These are phyloP conservation scores for Tetrastigma voinierianum DNA, from an alignment of 164 flowering plant genomes.

Conservation along the genomic window DNA sequence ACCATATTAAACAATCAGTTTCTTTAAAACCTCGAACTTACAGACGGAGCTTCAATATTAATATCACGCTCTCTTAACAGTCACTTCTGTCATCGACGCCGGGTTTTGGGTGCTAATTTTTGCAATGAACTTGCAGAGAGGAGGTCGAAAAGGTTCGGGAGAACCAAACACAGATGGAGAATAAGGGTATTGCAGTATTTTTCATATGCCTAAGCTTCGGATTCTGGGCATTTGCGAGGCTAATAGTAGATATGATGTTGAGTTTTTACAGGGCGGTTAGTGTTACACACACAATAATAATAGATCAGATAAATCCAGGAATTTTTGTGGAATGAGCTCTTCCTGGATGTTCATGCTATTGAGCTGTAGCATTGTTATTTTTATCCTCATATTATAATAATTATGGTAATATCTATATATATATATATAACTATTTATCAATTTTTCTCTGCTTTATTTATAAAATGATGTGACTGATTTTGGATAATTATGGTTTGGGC, in stretches of 20 bases:
- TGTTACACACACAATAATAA: too few species aligned
- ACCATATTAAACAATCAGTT: too few species aligned
- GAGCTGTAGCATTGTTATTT: slow-evolving; percentile 33
- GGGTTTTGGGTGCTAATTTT: neutral
- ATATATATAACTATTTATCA: too few species aligned
- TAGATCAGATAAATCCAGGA: slow-evolving; percentile 45
- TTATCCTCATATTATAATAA: slow-evolving; percentile 54
- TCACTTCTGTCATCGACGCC: too few species aligned
- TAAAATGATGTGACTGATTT: too few species aligned
- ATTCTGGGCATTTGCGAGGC: slow-evolving; percentile 42
- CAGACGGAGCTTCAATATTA: too few species aligned
- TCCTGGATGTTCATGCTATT: slow-evolving; percentile 44
- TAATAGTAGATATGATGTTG: slow-evolving; percentile 40
- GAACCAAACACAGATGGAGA: slow-evolving; percentile 64
- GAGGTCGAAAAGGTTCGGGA: slow-evolving; percentile 54
- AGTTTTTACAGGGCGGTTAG: slow-evolving; percentile 38
- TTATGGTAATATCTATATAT: too few species aligned
- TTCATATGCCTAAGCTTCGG: slow-evolving; percentile 57
- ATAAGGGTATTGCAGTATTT: slow-evolving; percentile 60
- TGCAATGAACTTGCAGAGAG: slow-evolving; percentile 48
- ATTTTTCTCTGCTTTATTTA: too few species aligned
- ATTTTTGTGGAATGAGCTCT: slow-evolving; percentile 52
- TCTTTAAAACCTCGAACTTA: too few species aligned
- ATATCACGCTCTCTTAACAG: too few species aligned
- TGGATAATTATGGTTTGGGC: too few species aligned